Conservation (phyloP, 2,329 filamentous ascomycete species). For the Calonectria honghensis region DNA sequence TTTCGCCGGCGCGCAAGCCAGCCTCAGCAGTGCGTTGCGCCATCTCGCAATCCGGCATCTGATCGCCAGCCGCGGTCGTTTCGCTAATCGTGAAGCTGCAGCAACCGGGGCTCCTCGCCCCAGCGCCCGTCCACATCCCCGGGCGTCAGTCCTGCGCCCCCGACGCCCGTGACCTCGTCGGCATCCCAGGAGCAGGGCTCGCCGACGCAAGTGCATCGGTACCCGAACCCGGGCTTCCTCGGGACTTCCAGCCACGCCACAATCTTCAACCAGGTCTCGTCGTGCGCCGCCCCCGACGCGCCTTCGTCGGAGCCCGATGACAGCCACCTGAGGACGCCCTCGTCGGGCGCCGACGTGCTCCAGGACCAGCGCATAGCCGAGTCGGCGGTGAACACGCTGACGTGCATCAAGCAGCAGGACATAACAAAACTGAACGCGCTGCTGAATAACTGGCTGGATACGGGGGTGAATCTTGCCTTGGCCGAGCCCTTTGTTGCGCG, state of each 20-base stretch:
- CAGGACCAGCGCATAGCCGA: constrained; percentile 26
- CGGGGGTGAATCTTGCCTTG: constrained; percentile 29
- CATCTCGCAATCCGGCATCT: background rate
- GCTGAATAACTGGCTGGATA: constrained; percentile 25
- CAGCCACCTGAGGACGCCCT: constrained; percentile 16
- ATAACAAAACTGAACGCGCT: constrained; percentile 8
- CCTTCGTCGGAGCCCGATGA: constrained; percentile 18
- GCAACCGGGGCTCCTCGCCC: constrained; percentile 4
- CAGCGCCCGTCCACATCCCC: constrained; percentile 13
- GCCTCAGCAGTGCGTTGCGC: background rate
- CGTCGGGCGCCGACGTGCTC: constrained; percentile 22
- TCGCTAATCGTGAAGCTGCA: background rate
- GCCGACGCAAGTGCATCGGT: constrained; percentile 21
- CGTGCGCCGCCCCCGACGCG: constrained; percentile 6
- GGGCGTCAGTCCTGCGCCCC: constrained; percentile 1
- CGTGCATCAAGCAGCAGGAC: constrained; percentile 19
- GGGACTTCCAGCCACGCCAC: constrained; percentile 35
- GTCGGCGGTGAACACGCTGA: constrained; percentile 20
- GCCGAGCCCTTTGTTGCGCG: constrained; percentile 36
- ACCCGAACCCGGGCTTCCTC: constrained; percentile 38
- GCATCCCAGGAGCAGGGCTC: constrained; percentile 20
- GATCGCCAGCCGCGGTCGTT: background rate
- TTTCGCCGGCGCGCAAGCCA: constrained; percentile 25
- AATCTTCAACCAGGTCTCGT: constrained; percentile 32
- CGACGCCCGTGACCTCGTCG: constrained; percentile 17